Evolutionary conservation across 1,284 basidiomycete species (phyloP), one percentile per base, ranked within the genome.

Genomic region (Hymenochaete sp.): DNA sequence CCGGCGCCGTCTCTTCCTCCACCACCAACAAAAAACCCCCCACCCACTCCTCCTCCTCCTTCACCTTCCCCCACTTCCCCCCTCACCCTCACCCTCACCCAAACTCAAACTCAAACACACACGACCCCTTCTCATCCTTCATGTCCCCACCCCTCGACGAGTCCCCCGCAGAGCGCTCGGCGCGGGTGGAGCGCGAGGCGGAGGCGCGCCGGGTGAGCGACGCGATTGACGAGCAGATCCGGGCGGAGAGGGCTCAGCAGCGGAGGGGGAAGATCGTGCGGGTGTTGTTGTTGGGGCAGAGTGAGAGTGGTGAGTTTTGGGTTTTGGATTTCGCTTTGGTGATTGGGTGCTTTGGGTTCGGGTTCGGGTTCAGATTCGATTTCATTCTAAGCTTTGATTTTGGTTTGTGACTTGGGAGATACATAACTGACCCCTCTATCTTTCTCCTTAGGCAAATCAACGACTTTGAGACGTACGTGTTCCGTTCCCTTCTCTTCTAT

Each of bases 211-310:
- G 62, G 44, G 61, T 70, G 49, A 70, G 65, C 48, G 68, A 56
- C 45, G 68, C 73, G 49, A 83, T 84, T 32, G 81, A 83, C 58
- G 70, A 73, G 41, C 61, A 62, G 18, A 63, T 82, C 47, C 62
- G 66, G 51, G 72, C 73, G 51, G 58, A 71, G 57, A 75, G 71
- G 54, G 56, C 58, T 2, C 55, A 71, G 38, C 77, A 81, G 22
- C 70, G 68, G 55, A 69, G 73, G 54, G 75, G 67, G 52, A 73
- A 69, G 56, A 73, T 73, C 7, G 66, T 79, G 45, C 82, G 80
- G 60, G 67, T 84, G 25, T 64, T 83, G 44, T 62, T 84, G 3
- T 64, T 83, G 35, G 81, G 81, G 77, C 44, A 53, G 68, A 58
- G 19, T 44, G 49, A 53, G 38, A 52, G 48, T 27, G 52, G 53